A percentile compares a stretch with the other conserved stretches of the same genome.
Conservation (phyloP, 176 grass and related monocot genomes). For the Poa annua region DNA sequence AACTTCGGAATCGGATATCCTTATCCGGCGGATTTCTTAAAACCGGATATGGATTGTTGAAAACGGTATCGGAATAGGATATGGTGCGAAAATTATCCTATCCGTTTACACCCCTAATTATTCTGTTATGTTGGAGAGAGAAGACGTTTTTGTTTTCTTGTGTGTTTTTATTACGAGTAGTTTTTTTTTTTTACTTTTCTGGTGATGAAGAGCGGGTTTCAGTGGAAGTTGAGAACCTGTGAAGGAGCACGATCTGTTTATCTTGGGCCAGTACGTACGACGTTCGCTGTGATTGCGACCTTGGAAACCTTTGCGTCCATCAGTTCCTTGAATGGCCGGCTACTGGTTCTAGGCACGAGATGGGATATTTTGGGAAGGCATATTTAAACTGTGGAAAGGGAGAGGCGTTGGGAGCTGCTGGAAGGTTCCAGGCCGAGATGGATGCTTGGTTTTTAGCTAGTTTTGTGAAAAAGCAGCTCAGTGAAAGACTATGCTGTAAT, state of each 20-base stretch:
- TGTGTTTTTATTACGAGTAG: background rate
- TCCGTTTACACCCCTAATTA: too few species aligned
- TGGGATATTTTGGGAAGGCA: background rate
- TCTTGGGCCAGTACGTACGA: background rate
- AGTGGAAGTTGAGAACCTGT: background rate
- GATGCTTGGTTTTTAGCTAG: background rate
- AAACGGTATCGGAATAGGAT: too few species aligned
- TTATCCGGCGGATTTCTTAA: too few species aligned
- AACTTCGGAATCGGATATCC: too few species aligned
- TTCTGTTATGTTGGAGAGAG: background rate
- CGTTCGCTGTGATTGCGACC: slow-evolving; percentile 22
- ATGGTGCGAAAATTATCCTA: too few species aligned
- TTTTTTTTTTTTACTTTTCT: background rate
- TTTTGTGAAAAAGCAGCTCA: background rate
- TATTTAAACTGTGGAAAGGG: background rate
- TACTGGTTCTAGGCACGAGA: background rate
- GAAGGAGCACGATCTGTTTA: background rate
- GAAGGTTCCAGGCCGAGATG: background rate
- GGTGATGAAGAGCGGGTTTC: too few species aligned
- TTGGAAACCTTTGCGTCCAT: background rate
- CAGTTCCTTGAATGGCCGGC: background rate
- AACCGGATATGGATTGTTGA: too few species aligned
- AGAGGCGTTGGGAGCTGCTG: background rate
- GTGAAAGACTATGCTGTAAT: background rate
- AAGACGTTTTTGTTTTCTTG: background rate